A percentile compares a stretch with the other conserved stretches of the same genome.
These are phyloP conservation scores for Sungouiella blattae DNA, from an alignment of 805 yeast genomes.

Conservation along the genomic window DNA sequence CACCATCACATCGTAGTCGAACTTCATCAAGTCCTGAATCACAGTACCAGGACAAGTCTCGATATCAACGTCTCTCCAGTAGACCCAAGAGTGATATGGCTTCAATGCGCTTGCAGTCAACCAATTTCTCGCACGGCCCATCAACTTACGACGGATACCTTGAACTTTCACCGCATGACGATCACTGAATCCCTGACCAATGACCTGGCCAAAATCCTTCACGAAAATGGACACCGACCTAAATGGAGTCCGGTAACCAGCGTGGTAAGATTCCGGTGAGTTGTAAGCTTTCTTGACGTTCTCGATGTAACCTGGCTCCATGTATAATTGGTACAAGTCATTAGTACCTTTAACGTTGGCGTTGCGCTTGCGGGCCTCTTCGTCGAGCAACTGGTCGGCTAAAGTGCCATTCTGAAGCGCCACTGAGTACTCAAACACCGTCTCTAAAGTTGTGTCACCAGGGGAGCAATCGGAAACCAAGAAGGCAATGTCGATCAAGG, in stretches of 20 bases:
- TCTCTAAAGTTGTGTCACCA: slow-evolving; percentile 63
- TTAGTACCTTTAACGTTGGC: slow-evolving; percentile 48
- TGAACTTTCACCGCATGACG: slow-evolving; percentile 83
- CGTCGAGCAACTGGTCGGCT: slow-evolving; percentile 42
- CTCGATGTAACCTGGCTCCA: slow-evolving; percentile 61
- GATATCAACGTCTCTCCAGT: slow-evolving; percentile 86
- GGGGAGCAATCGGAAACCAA: slow-evolving; percentile 76
- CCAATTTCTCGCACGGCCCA: slow-evolving; percentile 90
- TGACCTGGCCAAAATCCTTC: slow-evolving; percentile 78
- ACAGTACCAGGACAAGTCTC: slow-evolving; percentile 79
- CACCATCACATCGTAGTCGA: slow-evolving; percentile 66
- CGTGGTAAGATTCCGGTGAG: slow-evolving; percentile 57
- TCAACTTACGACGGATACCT: slow-evolving; percentile 76
- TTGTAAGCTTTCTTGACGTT: slow-evolving; percentile 56
- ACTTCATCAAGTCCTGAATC: slow-evolving; percentile 68
- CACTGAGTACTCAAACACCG: slow-evolving; percentile 59
- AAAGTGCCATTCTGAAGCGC: slow-evolving; percentile 71
- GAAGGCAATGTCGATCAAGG: slow-evolving; percentile 74
- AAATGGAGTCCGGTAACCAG: slow-evolving; percentile 63
- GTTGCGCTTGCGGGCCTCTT: slow-evolving; percentile 30
- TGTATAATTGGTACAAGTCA: slow-evolving; percentile 64
- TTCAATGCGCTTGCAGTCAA: slow-evolving; percentile 66
- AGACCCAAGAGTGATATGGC: slow-evolving; percentile 87
- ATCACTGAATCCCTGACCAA: slow-evolving; percentile 82
- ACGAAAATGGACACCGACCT: slow-evolving; percentile 75